These are phyloP conservation scores for Orbilia quercus DNA, from an alignment of 2,329 filamentous ascomycete genomes.

Conservation along the genomic window DNA sequence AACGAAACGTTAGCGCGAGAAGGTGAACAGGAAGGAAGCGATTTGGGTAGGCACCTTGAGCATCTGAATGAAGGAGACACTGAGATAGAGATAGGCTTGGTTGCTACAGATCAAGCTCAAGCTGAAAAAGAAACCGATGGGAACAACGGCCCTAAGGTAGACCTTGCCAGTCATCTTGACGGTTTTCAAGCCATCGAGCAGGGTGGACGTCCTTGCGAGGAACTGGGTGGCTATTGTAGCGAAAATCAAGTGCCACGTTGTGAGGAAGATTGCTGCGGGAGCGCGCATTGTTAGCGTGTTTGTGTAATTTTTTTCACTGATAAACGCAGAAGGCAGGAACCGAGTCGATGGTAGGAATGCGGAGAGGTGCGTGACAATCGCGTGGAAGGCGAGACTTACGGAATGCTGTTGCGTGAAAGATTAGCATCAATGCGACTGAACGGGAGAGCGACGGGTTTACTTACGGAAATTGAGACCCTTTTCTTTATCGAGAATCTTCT, in stretches of 20 bases:
- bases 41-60: constrained; percentile 76
- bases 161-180: constrained; percentile 97
- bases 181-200: constrained; percentile 92
- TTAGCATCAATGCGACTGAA: constrained; percentile 59
- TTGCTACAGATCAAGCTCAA: constrained; percentile 97
- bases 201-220: constrained; percentile 85
- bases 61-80: constrained; percentile 98
- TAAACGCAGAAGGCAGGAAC: background rate
- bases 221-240: constrained; percentile 94
- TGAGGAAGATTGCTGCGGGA: constrained; percentile 72
- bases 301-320: background rate
- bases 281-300: constrained; percentile 1
- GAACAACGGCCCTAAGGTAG: constrained; percentile 91
- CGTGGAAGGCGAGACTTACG: constrained; percentile 63
- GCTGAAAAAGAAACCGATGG: constrained; percentile 95
- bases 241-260: constrained; percentile 94
- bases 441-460: constrained; percentile 61
- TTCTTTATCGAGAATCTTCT: constrained; percentile 90
- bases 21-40: background rate
- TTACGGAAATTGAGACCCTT: constrained; percentile 74
- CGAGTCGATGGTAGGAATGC: background rate
- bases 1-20: background rate
- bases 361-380: background rate
- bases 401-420: constrained; percentile 62
- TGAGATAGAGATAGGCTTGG: constrained; percentile 92